Evolutionary conservation across 2,329 filamentous ascomycete genomes (phyloP).

Genomic region (Aspergillus fijiensis): DNA sequence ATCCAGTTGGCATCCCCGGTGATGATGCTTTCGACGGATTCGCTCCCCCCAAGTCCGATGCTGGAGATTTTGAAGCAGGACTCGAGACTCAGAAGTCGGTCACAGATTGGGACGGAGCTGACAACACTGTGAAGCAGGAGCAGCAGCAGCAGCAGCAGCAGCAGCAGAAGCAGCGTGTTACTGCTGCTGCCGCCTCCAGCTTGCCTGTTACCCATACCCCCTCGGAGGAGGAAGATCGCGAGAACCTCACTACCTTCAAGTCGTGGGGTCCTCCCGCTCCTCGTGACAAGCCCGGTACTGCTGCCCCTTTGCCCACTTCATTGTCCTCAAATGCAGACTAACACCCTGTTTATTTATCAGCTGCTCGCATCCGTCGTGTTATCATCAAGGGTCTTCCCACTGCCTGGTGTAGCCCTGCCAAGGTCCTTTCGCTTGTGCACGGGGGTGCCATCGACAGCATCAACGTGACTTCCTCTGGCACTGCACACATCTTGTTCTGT

Average conservation of each 20-base stretch:
- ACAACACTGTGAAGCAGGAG: neutral
- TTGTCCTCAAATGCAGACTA: neutral
- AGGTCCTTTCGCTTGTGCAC: conserved; percentile 39
- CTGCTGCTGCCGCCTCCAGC: neutral
- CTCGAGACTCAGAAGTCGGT: neutral
- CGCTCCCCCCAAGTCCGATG: neutral
- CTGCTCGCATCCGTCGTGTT: conserved; percentile 30
- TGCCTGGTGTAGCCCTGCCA: conserved; percentile 27
- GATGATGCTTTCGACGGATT: neutral
- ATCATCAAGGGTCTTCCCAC: conserved; percentile 40
- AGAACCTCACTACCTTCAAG: conserved; percentile 31
- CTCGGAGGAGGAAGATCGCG: conserved; percentile 26
- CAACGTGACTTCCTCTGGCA: conserved; percentile 20
- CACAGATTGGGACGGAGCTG: neutral
- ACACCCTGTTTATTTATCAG: conserved; percentile 11
- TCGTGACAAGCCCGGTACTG: conserved; percentile 30
- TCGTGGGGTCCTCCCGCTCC: conserved; percentile 31
- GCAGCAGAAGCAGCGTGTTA: neutral
- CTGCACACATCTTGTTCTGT: conserved; percentile 39
- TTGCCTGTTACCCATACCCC: neutral
- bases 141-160: too few species aligned
- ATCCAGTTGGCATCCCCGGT: neutral
- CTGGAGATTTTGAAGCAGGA: neutral
- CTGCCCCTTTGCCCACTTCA: neutral
- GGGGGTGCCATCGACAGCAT: conserved; percentile 41